phyloP scores from a whole-genome alignment of 2,329 filamentous ascomycete species.

The Diaporthe sp. region DNA sequence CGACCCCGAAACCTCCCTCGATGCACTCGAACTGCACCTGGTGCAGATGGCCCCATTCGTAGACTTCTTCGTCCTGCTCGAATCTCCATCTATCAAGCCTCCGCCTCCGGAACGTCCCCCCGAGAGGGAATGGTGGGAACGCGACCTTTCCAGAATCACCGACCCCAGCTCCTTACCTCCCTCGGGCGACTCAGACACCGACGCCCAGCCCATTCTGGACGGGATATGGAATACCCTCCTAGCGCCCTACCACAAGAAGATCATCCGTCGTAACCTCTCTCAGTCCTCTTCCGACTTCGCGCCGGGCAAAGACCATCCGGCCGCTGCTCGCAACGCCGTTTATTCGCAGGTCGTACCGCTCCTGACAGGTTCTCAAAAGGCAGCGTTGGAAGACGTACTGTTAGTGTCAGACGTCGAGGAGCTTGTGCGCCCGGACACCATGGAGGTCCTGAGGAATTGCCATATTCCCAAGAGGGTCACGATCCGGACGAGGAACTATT shows the following conservation, averaged over 20 bases:
- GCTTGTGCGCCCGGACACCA: slow-evolving; percentile 54
- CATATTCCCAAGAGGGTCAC: slow-evolving; percentile 51
- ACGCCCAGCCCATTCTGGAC: slow-evolving; percentile 54
- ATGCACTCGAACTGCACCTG: slow-evolving; percentile 42
- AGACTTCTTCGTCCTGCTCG: slow-evolving; percentile 61
- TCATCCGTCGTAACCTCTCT: slow-evolving; percentile 56
- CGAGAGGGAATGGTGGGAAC: slow-evolving; percentile 32
- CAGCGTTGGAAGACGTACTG: slow-evolving; percentile 56
- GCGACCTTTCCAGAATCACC: background rate
- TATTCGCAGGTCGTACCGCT: slow-evolving; percentile 55
- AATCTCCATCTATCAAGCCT: slow-evolving; percentile 46
- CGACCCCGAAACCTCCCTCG: slow-evolving; percentile 40
- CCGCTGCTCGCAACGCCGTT: slow-evolving; percentile 56
- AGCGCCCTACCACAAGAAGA: slow-evolving; percentile 53
- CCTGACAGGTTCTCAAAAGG: slow-evolving; percentile 51
- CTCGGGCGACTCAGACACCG: slow-evolving; percentile 53
- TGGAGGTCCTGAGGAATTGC: slow-evolving; percentile 54
- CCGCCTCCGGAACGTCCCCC: slow-evolving; percentile 1
- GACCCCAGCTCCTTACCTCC: background rate
- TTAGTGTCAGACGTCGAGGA: slow-evolving; percentile 63
- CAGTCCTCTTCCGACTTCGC: slow-evolving; percentile 46
- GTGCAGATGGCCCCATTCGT: slow-evolving; percentile 51
- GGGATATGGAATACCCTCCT: slow-evolving; percentile 53
- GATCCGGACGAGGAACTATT: slow-evolving; percentile 53
- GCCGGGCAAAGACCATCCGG: slow-evolving; percentile 54